These are phyloP conservation scores for Tetrapisispora phaffii DNA, from an alignment of 805 yeast genomes.

Conservation along the genomic window DNA sequence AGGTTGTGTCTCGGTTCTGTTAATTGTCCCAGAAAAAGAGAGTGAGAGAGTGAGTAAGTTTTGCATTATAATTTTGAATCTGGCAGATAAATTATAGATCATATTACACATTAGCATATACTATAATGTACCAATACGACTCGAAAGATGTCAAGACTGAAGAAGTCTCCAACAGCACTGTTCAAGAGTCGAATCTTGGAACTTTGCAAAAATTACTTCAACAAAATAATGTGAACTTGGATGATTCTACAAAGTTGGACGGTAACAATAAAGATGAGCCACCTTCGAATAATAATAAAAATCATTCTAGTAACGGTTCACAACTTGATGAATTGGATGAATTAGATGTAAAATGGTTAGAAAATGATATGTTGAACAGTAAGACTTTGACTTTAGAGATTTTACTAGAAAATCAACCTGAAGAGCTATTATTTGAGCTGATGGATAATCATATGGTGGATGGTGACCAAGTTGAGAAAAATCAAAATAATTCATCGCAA, in stretches of 20 bases:
- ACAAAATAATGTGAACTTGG: background rate
- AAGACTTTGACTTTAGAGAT: constrained; percentile 20
- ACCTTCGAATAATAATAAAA: background rate
- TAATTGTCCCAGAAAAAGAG: too few relatives aligned
- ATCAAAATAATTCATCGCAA: background rate
- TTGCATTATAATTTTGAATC: background rate
- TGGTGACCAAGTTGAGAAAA: background rate
- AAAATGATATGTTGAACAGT: constrained; percentile 9
- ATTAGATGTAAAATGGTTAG: constrained; percentile 4
- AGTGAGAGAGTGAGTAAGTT: too few relatives aligned
- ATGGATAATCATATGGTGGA: constrained; percentile 1
- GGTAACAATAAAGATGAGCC: background rate
- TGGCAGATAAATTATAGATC: too few relatives aligned
- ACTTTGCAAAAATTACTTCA: constrained; percentile 3
- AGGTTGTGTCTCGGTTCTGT: too few relatives aligned
- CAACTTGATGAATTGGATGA: constrained; percentile 3
- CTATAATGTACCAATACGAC: background rate
- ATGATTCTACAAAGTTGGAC: background rate
- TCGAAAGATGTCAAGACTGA: background rate
- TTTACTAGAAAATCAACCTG: constrained; percentile 10
- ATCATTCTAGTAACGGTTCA: background rate
- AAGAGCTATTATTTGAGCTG: constrained; percentile 9
- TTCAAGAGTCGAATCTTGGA: background rate
- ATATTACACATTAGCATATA: background rate
- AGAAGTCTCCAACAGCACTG: background rate